Conservation (phyloP, 2,329 filamentous ascomycete genomes). For the Aspergillus glaucus region DNA sequence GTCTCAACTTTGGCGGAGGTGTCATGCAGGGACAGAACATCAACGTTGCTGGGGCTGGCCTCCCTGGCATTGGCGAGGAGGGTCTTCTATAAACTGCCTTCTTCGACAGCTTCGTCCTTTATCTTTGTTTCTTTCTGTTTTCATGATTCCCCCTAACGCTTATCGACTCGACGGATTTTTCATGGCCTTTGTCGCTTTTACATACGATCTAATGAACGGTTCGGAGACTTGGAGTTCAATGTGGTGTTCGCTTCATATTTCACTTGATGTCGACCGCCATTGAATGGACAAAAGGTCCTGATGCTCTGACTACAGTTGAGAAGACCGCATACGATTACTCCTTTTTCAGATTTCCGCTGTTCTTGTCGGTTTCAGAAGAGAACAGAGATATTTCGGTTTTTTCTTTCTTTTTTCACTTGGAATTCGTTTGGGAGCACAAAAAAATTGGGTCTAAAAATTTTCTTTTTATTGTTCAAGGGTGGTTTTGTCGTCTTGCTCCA, state of each 20-base stretch:
- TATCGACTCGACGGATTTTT: constrained; percentile 24
- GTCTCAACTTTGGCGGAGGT: constrained; percentile 33
- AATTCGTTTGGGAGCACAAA: background rate
- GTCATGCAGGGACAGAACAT: constrained; percentile 44
- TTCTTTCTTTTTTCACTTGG: background rate
- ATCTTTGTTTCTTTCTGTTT: constrained; percentile 2
- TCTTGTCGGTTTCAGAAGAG: background rate
- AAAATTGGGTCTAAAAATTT: background rate
- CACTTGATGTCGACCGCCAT: constrained; percentile 5
- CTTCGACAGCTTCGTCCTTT: constrained; percentile 10
- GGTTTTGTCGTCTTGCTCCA: background rate
- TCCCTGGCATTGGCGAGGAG: constrained; percentile 42
- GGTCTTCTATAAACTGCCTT: constrained; percentile 27
- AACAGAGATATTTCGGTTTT: background rate
- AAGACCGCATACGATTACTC: background rate
- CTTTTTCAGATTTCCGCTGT: background rate
- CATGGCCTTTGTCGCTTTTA: constrained; percentile 19
- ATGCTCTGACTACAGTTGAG: constrained; percentile 4
- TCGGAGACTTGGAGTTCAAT: constrained; percentile 24
- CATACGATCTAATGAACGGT: constrained; percentile 25
- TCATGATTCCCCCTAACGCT: constrained; percentile 16
- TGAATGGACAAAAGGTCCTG: constrained; percentile 3
- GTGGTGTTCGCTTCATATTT: constrained; percentile 15
- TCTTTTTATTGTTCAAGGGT: background rate
- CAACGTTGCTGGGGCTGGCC: constrained; percentile 43